Evolutionary conservation across 306 rosid species (phyloP).

Genomic region (Rosa lucieae): DNA sequence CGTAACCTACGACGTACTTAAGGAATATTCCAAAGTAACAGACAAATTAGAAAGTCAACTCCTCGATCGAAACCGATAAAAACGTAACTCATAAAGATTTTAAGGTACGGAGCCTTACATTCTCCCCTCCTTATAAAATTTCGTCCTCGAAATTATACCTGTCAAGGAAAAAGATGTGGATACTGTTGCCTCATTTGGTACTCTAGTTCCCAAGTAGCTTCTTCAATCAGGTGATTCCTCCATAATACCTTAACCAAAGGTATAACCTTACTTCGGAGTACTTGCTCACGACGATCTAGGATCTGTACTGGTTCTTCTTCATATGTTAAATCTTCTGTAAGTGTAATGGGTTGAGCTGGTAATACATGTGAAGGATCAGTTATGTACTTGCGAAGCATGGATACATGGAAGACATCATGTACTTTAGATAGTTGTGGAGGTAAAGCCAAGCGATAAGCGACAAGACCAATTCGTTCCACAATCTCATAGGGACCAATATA

Average conservation of each 20-base stretch:
- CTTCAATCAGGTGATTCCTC: background rate
- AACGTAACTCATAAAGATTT: no score
- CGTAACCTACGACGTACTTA: no score
- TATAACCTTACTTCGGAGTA: background rate
- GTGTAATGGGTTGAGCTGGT: background rate
- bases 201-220: background rate
- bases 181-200: background rate
- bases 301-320: background rate
- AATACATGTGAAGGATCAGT: background rate
- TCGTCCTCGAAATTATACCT: background rate
- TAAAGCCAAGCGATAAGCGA: background rate
- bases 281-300: background rate
- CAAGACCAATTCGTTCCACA: accelerated
- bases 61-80: no score
- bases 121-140: background rate
- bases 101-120: no score
- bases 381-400: background rate
- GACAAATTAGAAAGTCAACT: no score
- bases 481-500: background rate
- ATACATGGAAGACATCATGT: background rate
- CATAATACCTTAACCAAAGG: background rate
- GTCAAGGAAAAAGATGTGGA: background rate
- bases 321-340: background rate
- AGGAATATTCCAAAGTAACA: no score
- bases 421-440: background rate